phyloP scores from a whole-genome alignment of 768 basidiomycete species.

The Tylopilus felleus region DNA sequence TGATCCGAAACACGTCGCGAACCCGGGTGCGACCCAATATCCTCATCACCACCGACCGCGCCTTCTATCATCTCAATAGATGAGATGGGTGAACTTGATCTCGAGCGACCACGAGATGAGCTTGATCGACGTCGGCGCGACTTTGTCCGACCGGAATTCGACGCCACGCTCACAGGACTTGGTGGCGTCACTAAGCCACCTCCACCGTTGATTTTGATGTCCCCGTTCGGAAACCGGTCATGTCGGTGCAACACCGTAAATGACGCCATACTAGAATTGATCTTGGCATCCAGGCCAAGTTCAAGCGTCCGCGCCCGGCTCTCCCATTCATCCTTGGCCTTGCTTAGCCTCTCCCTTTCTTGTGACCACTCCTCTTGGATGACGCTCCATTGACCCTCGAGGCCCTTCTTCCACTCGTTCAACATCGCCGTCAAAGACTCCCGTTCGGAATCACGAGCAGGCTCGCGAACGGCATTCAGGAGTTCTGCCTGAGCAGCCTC shows the following conservation, averaged over 20 bases:
- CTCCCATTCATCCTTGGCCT: slow-evolving; percentile 84
- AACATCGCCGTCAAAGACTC: slow-evolving; percentile 54
- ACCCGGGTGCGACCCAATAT: slow-evolving; percentile 14
- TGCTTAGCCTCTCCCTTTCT: slow-evolving; percentile 71
- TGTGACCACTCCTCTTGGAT: slow-evolving; percentile 81
- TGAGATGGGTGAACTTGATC: slow-evolving; percentile 34
- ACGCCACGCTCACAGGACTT: slow-evolving; percentile 67
- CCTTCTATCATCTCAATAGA: slow-evolving; percentile 35
- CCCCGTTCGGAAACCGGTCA: slow-evolving; percentile 34
- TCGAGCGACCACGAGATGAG: slow-evolving; percentile 38
- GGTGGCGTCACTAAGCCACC: slow-evolving; percentile 72
- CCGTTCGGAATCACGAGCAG: slow-evolving; percentile 36
- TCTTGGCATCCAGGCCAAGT: slow-evolving; percentile 47
- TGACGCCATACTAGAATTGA: slow-evolving; percentile 31
- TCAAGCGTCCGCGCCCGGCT: slow-evolving; percentile 51
- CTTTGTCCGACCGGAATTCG: slow-evolving; percentile 49
- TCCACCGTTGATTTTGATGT: slow-evolving; percentile 28
- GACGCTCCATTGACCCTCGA: slow-evolving; percentile 75
- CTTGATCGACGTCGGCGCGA: slow-evolving; percentile 44
- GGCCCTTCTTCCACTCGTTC: slow-evolving; percentile 68
- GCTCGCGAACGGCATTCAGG: slow-evolving; percentile 33
- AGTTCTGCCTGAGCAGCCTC: slow-evolving; percentile 34
- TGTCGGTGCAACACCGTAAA: slow-evolving; percentile 35
- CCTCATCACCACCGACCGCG: slow-evolving; percentile 16
- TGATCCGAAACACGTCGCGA: slow-evolving; percentile 26